Percentiles rank a stretch among this genome's conserved stretches.
Conservation (phyloP, 345 rosid species). For the Heritiera littoralis region DNA sequence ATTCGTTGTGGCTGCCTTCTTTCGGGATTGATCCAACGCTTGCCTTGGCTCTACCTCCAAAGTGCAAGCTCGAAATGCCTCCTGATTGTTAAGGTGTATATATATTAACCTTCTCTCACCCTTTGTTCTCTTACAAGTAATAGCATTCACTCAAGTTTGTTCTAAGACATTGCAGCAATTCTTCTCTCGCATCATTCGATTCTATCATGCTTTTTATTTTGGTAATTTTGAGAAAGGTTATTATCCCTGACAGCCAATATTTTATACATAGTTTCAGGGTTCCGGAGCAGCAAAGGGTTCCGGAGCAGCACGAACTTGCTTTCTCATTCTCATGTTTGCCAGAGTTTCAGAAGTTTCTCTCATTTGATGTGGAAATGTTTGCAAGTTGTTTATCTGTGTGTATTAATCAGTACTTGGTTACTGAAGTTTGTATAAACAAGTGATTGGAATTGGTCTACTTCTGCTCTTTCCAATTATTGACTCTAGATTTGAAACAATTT, state of each 20-base stretch:
- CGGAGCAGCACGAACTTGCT: neutral
- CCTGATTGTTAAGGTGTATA: constrained; percentile 27
- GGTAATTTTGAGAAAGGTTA: neutral
- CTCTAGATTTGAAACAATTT: neutral
- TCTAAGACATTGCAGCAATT: no score
- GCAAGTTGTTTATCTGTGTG: neutral
- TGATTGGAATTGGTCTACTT: neutral
- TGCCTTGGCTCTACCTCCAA: constrained; percentile 54
- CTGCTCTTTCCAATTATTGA: neutral
- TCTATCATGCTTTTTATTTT: neutral
- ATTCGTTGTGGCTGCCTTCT: constrained; percentile 48
- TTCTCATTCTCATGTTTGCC: neutral
- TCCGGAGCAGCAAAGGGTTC: neutral
- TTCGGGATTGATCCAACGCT: constrained; percentile 72
- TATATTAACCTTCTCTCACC: neutral
- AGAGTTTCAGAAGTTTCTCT: neutral
- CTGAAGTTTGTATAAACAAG: neutral
- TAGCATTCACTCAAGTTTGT: no score
- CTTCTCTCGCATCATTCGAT: no score
- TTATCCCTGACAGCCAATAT: neutral
- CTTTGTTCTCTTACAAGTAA: neutral
- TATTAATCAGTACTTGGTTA: neutral
- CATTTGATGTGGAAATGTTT: neutral
- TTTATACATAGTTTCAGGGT: neutral
- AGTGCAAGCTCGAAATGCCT: constrained; percentile 42